Evolutionary conservation across 306 rosid genomes (phyloP), one percentile per base, ranked within the genome.

Genomic region (Boehmeria nivea): DNA sequence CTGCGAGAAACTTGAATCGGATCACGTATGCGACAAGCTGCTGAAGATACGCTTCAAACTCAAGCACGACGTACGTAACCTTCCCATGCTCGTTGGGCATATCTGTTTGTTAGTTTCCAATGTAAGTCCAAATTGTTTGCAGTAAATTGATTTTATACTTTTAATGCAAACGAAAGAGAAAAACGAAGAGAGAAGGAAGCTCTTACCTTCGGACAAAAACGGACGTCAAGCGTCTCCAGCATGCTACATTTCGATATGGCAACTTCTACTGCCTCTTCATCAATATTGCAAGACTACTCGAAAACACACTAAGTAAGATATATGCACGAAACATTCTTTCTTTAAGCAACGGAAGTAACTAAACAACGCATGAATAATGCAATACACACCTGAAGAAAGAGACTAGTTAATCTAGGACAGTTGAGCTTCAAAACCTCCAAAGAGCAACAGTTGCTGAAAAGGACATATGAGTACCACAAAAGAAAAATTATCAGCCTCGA

Each of bases 141-240:
- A 31, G 36, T 31, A 4, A 1, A 31, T 31, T 10, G 36, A 1
- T 31, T 31, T 10, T 31, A 31, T 4, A 31, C 36, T 31, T 10
- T 6, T 4, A 31, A 31, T 10, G 9, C 36, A 31, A 31, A 9
- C 12, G 46, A 21, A 47, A 61, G 37, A 50, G 40, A 37, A 27
- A 39, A 31, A 8, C 6, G 40, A 8, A 34, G 45, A 20, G 34
- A 13, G 48, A 48, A 43, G 50, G 25, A 53, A 39, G 57, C 12
- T 48, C 76, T 56, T 19, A 85, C 99, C 94, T 85, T 93, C 0
- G 80, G 99, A 85, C 99, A 93, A 55, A 76, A 79, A 72, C 99
- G 96, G 51, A 93, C 90, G 60, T 93, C 99, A 26, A 93, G 89
- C n/a, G 96, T 93, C 77, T 93, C 99, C 64, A 93, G 85, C 90